Base-by-base conservation (phyloP, 2,329 filamentous ascomycete genomes). In the Hypocrella siamensis region DNA sequence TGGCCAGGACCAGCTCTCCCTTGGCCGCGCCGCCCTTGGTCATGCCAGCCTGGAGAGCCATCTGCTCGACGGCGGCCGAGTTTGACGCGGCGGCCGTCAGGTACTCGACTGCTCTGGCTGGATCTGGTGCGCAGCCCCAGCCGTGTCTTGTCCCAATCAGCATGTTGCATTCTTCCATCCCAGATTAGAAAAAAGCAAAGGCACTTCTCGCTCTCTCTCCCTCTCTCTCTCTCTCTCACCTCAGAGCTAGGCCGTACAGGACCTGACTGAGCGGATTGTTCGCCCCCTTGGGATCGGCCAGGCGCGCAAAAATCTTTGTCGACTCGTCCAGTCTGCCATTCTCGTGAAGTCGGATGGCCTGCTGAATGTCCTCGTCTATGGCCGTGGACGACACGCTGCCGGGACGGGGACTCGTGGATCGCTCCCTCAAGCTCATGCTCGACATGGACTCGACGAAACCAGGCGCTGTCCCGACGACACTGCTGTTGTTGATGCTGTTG, bases 221-320 rank as follows among this genome's bases (percentile, higher is more conserved):
- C n/a, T n/a, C n/a, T n/a, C n/a, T n/a, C n/a, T n/a, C n/a, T n/a
- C n/a, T n/a, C n/a, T n/a, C n/a, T n/a, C n/a, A 86, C 79, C 84
- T 71, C 42, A 94, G 58, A 32, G 88, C 86, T 35, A 98, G 78
- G 4, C 90, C 90, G 51, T 93, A 98, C 32, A 98, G 68, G 22
- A 98, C 90, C 58, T 98, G 88, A 46, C 84, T 90, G 40, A 98
- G 66, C 26, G 90, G 82, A 56, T 96, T 93, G 51, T 94, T 93
- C 31, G 78, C 73, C 17, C 83, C 85, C 33, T 75, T 65, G 0
- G 82, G 82, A 51, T 93, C 78, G 32, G 90, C 90, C 42, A 98
- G 63, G 37, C 67, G 64, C 18, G 75, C 80, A 57, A 98, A 98
- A 56, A 96, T 72, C 32, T 63, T 61, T n/a, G 90, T 94, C 32